Percentiles rank a stretch among this genome's conserved stretches.
phyloP scores from a whole-genome alignment of 2,329 filamentous ascomycete genomes.

The Talaromyces sp. region DNA sequence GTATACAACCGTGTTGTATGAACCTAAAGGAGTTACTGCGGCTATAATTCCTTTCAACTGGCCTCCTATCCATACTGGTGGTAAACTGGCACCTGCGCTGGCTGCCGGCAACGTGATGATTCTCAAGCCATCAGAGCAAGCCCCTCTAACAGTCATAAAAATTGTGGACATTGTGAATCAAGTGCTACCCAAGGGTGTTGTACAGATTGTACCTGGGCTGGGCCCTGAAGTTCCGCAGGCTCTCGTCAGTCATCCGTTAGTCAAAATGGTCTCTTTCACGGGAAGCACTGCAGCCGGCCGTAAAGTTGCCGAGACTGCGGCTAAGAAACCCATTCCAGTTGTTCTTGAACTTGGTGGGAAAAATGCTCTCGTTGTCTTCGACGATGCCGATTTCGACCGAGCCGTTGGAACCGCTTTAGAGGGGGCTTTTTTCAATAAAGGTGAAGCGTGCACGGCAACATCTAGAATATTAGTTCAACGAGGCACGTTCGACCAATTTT shows the following conservation, averaged over 20 bases:
- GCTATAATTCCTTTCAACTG: constrained; percentile 59
- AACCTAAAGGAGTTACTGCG: constrained; percentile 53
- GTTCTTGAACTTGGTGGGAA: constrained; percentile 36
- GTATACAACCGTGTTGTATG: constrained; percentile 29
- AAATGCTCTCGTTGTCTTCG: constrained; percentile 31
- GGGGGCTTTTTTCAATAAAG: constrained; percentile 23
- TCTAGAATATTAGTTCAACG: constrained; percentile 19
- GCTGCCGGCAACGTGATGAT: constrained; percentile 33
- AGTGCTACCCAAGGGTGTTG: constrained; percentile 18
- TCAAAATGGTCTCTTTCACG: constrained; percentile 33
- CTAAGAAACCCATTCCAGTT: constrained; percentile 29
- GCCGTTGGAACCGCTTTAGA: constrained; percentile 24
- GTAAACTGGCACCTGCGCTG: constrained; percentile 34
- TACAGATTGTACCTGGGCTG: constrained; percentile 17
- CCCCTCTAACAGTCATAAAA: constrained; percentile 17
- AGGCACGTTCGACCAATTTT: no score
- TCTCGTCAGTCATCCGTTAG: constrained; percentile 24
- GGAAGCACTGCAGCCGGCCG: constrained; percentile 29
- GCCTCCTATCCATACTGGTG: constrained; percentile 54
- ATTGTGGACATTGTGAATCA: constrained; percentile 17
- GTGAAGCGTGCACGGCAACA: constrained; percentile 19
- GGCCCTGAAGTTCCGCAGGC: constrained; percentile 20
- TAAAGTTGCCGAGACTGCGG: constrained; percentile 28
- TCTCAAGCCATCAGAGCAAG: constrained; percentile 29
- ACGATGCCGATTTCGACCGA: constrained; percentile 26